Evolutionary conservation across 495 filamentous ascomycete species (phyloP).

Genomic region (Penicillium canariense): DNA sequence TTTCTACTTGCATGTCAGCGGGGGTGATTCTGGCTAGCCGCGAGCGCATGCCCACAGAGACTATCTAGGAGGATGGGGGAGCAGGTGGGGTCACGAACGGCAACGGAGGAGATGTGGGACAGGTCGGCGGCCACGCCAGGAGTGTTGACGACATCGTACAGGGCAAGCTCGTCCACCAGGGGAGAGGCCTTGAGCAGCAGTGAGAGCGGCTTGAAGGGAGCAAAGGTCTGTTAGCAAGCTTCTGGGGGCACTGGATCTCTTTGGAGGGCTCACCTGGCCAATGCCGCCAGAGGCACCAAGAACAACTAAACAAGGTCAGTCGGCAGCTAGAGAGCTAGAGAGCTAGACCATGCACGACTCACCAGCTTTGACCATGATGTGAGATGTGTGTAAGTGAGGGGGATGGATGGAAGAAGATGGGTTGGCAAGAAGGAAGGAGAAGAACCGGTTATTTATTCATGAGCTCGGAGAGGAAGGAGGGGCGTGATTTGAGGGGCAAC

Average conservation of each 20-base stretch:
- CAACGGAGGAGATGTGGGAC: slow-evolving; percentile 91
- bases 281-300: slow-evolving; percentile 97
- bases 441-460: slow-evolving; percentile 11
- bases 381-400: slow-evolving; percentile 9
- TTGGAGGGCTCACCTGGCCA: slow-evolving; percentile 69
- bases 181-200: slow-evolving; percentile 88
- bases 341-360: slow-evolving; percentile 24
- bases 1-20: slow-evolving; percentile 58
- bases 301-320: slow-evolving; percentile 60
- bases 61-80: background rate
- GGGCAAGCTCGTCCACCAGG: slow-evolving; percentile 82
- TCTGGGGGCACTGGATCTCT: background rate
- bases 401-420: slow-evolving; percentile 10
- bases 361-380: slow-evolving; percentile 90
- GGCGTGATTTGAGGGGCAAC: slow-evolving; percentile 24
- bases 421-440: slow-evolving; percentile 18
- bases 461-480: slow-evolving; percentile 15
- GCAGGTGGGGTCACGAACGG: slow-evolving; percentile 56
- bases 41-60: too few species aligned
- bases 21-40: too few species aligned
- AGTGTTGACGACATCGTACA: slow-evolving; percentile 99
- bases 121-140: slow-evolving; percentile 94
- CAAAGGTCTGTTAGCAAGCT: slow-evolving; percentile 8
- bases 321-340: background rate
- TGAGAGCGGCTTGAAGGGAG: slow-evolving; percentile 73